Evolutionary conservation across 805 yeast species (phyloP), one percentile per base, ranked within the genome.

Genomic region (Myxozyma kluyveri): DNA sequence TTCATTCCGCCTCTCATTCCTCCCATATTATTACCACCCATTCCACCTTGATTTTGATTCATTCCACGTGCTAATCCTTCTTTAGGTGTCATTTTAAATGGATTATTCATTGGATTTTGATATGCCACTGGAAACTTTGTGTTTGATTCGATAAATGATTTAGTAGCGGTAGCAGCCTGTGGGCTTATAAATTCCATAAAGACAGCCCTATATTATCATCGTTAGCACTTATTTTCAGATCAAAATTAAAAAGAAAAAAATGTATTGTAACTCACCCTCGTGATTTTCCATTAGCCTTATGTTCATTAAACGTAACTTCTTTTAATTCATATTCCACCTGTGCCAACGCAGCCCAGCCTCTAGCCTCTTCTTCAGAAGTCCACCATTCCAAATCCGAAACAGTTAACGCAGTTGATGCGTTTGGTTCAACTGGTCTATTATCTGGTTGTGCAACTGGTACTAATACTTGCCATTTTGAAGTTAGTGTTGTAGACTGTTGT

Each of bases 231-330:
- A 33, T 23, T 10, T 19, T 4, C n/a, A 7, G 23, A 14, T 7
- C 23, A 27, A 4, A n/a, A 12, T n/a, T 22, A 21, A 24, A 29
- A 42, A 17, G 0, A 23, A 39, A 31, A 38, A 23, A 18, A 14
- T n/a, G 19, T n/a, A 32, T 27, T 4, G 2, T 17, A 10, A 41
- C 61, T 7, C 29, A 56, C 54, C 63, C 63, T 32, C 59, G 26
- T 12, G 63, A 59, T 33, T 59, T 59, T 41, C 63, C 63, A 47
- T 59, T 59, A n/a, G 61, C 59, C 38, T 59, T 59, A 42, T 59
- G 63, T 40, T 59, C 63, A 39, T 55, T 54, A 29, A 59, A 59
- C 18, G 62, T 59, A 10, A 59, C 51, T 14, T 59, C 63, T 33
- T 51, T 53, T 21, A 59, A 23, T 39, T 59, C 61, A 36, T 50